Conservation (phyloP, 2,329 filamentous ascomycete genomes). For the Septoria linicola region DNA sequence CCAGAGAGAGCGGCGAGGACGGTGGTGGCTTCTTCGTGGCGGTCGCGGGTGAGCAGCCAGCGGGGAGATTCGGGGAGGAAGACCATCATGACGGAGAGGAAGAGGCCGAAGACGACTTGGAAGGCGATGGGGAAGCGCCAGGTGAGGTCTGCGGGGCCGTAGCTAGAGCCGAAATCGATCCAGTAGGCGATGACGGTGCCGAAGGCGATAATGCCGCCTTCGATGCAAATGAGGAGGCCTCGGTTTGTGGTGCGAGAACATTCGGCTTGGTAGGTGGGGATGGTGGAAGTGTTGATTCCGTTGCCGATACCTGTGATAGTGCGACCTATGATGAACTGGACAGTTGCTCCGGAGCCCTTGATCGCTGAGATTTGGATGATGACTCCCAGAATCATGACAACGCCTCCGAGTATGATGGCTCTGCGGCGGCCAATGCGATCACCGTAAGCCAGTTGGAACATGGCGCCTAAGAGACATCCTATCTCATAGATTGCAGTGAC, state of each 20-base stretch:
- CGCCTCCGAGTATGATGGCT: constrained; percentile 45
- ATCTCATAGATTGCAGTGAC: constrained; percentile 56
- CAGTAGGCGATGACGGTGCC: constrained; percentile 54
- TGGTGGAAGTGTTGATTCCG: constrained; percentile 56
- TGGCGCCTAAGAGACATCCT: constrained; percentile 48
- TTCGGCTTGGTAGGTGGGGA: constrained; percentile 54
- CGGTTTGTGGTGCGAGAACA: constrained; percentile 52
- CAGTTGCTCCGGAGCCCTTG: constrained; percentile 38
- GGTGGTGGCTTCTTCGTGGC: constrained; percentile 48
- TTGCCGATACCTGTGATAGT: constrained; percentile 56
- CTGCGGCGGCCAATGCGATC: constrained; percentile 46
- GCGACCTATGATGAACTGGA: constrained; percentile 55
- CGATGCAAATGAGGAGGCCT: constrained; percentile 51
- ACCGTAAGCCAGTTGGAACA: constrained; percentile 41
- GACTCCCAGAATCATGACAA: constrained; percentile 46
- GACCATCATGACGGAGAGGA: constrained; percentile 46
- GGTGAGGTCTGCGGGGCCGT: constrained; percentile 36
- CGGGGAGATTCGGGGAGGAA: constrained; percentile 48
- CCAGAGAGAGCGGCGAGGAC: constrained; percentile 54
- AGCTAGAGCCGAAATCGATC: constrained; percentile 50
- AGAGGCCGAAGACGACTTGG: constrained; percentile 51
- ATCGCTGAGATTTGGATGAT: constrained; percentile 43
- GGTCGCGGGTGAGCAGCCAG: constrained; percentile 47
- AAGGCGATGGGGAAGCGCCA: constrained; percentile 58
- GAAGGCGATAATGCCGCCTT: constrained; percentile 50